phyloP scores from a whole-genome alignment of 768 basidiomycete species.

The Russula griseocarnosa region DNA sequence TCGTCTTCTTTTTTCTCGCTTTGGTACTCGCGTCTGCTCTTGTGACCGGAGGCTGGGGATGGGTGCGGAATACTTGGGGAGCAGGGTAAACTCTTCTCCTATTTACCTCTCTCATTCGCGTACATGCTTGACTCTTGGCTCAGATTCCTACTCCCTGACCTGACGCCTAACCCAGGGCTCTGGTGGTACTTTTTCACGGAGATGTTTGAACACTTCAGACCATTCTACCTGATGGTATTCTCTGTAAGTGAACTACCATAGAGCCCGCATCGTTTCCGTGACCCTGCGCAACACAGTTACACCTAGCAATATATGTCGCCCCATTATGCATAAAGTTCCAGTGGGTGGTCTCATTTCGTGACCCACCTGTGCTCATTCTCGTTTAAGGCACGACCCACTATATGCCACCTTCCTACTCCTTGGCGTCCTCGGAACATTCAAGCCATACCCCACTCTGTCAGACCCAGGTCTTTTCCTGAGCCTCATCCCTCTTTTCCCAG shows the following conservation, averaged over 20 bases:
- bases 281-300: slow-evolving; percentile 48
- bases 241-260: slow-evolving; percentile 50
- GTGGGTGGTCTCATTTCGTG: slow-evolving; percentile 39
- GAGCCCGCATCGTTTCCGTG: not conserved
- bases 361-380: slow-evolving; percentile 6
- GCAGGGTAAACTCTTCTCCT: slow-evolving; percentile 53
- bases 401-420: slow-evolving; percentile 72
- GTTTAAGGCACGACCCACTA: slow-evolving; percentile 71
- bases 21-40: slow-evolving; percentile 52
- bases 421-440: slow-evolving; percentile 80
- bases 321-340: slow-evolving; percentile 89
- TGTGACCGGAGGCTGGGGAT: slow-evolving; percentile 57
- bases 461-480: slow-evolving; percentile 85
- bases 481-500: slow-evolving; percentile 78
- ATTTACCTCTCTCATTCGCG: not conserved
- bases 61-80: slow-evolving; percentile 81
- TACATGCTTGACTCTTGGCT: slow-evolving; percentile 6
- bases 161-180: slow-evolving; percentile 90
- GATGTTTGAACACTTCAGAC: slow-evolving; percentile 97
- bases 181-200: slow-evolving; percentile 99
- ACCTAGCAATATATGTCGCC: slow-evolving; percentile 74
- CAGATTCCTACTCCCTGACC: slow-evolving; percentile 78
- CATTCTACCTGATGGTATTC: slow-evolving; percentile 94
- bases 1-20: slow-evolving; percentile 45
- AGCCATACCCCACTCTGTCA: slow-evolving; percentile 86